Evolutionary conservation across 192 early-diverging fungal species (phyloP), one percentile per base, ranked within the genome.

Genomic region (Linnemannia exigua): DNA sequence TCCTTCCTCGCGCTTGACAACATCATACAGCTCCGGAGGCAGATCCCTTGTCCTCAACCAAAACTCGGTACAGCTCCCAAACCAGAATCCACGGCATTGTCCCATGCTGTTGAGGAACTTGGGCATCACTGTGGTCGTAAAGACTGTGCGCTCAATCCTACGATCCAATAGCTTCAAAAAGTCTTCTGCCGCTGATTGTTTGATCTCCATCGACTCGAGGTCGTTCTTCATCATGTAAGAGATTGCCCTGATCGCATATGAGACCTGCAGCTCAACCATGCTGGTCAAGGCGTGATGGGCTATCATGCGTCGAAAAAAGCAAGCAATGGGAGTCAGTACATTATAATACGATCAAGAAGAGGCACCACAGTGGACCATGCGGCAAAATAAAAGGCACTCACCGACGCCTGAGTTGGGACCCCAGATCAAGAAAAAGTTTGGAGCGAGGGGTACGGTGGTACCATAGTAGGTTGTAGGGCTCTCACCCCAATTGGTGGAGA

Each of bases 381-480:
- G 15, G 16, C 22, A 1, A 19, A 68, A 25, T 4, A 20, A 38
- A 58, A 15, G 25, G 4, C n/a, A 71, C 51, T 74, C 79, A 84
- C 82, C 77, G 22, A 86, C 69, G 19, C 84, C 84, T 2, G 74
- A 66, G 38, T 86, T 86, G 17, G 84, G 84, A 35, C 84, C 84
- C 84, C 84, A 86, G 20, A 80, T 51, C 37, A 86, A 28, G 70
- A 76, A 86, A 80, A 80, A 80, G 61, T 86, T 86, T 31, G 84
- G 84, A 11, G 84, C 84, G n/a, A 77, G 37, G 0, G 84, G 84
- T 1, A 80, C 78, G 31, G 78, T 74, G 17, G 84, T 86, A 22
- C 84, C 84, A 16, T 77, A 86, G 41, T 86, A 86, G 5, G 84
- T 86, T 3, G 66, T 80, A 20, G 78, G 77, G 25, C 67, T 86